These are phyloP conservation scores for Globisporangium spiculum DNA, from an alignment of 352 stramenopile genomes.

Conservation along the genomic window DNA sequence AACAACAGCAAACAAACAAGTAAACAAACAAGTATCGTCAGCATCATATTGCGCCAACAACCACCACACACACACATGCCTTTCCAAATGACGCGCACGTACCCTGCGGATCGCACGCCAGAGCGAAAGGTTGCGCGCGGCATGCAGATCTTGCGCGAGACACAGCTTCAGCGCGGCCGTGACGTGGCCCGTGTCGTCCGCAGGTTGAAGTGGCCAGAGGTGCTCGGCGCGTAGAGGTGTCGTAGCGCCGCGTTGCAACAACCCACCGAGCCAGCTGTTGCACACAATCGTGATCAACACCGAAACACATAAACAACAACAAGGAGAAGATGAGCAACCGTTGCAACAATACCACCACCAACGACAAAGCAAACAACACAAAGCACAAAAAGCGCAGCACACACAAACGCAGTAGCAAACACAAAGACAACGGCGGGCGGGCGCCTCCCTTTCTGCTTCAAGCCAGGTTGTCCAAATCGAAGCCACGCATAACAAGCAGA, in stretches of 20 bases:
- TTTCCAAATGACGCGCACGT: neutral
- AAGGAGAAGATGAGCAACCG: neutral
- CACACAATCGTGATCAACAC: neutral
- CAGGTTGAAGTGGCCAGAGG: constrained; percentile 35
- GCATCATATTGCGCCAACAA: neutral
- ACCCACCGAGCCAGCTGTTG: constrained; percentile 35
- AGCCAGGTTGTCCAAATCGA: neutral
- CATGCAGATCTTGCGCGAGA: constrained; percentile 31
- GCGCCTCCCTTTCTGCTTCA: neutral
- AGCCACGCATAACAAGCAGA: neutral
- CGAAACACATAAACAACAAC: neutral
- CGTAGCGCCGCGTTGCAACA: constrained; percentile 33
- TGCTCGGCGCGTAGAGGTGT: constrained; percentile 37
- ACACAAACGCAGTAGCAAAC: neutral
- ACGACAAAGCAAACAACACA: neutral
- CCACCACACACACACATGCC: neutral
- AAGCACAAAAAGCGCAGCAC: neutral
- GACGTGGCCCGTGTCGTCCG: constrained; percentile 28
- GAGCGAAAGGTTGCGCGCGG: constrained; percentile 27
- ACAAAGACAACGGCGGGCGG: neutral
- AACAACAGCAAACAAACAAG: neutral
- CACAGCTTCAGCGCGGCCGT: constrained; percentile 12
- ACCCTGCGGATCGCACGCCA: constrained; percentile 46
- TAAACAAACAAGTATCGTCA: neutral
- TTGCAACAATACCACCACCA: neutral